These are phyloP conservation scores for Mytilinidion resinicola DNA, from an alignment of 495 filamentous ascomycete genomes.

Conservation along the genomic window DNA sequence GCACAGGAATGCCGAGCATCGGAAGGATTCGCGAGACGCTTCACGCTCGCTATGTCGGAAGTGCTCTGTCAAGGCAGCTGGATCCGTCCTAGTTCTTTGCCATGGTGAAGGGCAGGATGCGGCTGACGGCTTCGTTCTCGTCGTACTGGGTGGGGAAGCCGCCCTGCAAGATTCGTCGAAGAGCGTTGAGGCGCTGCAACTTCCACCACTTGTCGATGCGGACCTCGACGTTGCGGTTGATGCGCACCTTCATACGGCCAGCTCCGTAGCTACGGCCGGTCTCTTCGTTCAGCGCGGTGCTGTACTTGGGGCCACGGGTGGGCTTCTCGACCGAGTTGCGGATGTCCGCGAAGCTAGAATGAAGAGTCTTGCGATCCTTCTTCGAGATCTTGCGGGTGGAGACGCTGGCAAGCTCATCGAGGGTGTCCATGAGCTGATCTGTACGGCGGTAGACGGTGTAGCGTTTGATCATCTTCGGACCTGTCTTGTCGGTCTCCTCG, in stretches of 20 bases:
- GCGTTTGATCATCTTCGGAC: slow-evolving; percentile 51
- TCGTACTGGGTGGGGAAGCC: slow-evolving; percentile 78
- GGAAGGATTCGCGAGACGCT: too few species aligned
- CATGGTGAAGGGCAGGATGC: slow-evolving; percentile 53
- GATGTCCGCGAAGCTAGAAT: slow-evolving; percentile 74
- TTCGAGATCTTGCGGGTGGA: slow-evolving; percentile 70
- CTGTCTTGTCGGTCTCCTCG: slow-evolving; percentile 25
- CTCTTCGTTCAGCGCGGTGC: slow-evolving; percentile 64
- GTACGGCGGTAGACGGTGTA: slow-evolving; percentile 37
- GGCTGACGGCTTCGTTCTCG: slow-evolving; percentile 71
- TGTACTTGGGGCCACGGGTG: slow-evolving; percentile 62
- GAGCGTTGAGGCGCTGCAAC: slow-evolving; percentile 64
- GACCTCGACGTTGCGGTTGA: slow-evolving; percentile 66
- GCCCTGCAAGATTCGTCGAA: slow-evolving; percentile 70
- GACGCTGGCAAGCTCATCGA: slow-evolving; percentile 50
- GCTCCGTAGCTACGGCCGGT: slow-evolving; percentile 64
- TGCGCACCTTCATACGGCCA: slow-evolving; percentile 66
- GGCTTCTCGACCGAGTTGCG: slow-evolving; percentile 77
- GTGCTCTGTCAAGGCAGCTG: not conserved
- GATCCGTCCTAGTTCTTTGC: not conserved
- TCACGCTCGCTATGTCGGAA: too few species aligned
- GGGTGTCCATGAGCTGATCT: slow-evolving; percentile 43
- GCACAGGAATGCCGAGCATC: too few species aligned
- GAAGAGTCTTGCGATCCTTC: slow-evolving; percentile 69
- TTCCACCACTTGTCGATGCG: slow-evolving; percentile 91